Conservation (phyloP, 1,284 basidiomycete species). For the Trichosporon asahii region DNA sequence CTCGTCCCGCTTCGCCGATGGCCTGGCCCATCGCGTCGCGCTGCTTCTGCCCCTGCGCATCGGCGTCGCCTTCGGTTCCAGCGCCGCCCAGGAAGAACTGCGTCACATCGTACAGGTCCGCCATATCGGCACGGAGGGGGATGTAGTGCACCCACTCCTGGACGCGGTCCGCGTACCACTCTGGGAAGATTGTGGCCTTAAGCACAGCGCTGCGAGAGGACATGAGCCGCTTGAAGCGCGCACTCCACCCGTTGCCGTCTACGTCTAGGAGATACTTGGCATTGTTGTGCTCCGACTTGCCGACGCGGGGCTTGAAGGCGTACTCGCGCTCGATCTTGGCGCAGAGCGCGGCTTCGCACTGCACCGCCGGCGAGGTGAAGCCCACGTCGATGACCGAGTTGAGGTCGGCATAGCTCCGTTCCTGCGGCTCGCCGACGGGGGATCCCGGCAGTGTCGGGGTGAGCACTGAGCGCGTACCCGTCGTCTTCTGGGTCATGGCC, state of each 20-base stretch:
- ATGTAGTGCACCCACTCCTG: constrained; percentile 55
- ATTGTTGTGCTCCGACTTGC: constrained; percentile 56
- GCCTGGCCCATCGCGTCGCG: constrained; percentile 60
- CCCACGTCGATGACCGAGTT: constrained; percentile 54
- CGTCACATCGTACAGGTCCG: constrained; percentile 55
- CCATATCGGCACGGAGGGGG: constrained; percentile 55
- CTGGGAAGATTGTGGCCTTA: constrained; percentile 54
- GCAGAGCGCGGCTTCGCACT: constrained; percentile 56
- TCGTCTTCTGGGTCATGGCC: constrained; percentile 43
- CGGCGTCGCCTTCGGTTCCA: not conserved
- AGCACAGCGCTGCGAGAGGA: constrained; percentile 51
- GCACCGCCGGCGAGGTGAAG: constrained; percentile 47
- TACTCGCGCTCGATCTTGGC: constrained; percentile 54
- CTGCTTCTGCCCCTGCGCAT: not conserved
- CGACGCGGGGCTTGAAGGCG: constrained; percentile 54
- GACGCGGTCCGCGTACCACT: constrained; percentile 54
- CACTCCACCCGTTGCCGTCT: constrained; percentile 53
- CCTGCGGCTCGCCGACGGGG: constrained; percentile 54
- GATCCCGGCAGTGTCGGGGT: constrained; percentile 29
- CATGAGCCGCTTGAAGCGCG: constrained; percentile 50
- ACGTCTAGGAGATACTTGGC: constrained; percentile 37
- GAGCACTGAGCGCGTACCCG: constrained; percentile 51
- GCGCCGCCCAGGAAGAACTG: constrained; percentile 62
- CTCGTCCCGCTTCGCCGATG: constrained; percentile 60
- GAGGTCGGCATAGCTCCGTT: constrained; percentile 37